A percentile compares a stretch with the other conserved stretches of the same genome.
Conservation (phyloP, 129 eudicot species). For the Scalesia atractyloides region DNA sequence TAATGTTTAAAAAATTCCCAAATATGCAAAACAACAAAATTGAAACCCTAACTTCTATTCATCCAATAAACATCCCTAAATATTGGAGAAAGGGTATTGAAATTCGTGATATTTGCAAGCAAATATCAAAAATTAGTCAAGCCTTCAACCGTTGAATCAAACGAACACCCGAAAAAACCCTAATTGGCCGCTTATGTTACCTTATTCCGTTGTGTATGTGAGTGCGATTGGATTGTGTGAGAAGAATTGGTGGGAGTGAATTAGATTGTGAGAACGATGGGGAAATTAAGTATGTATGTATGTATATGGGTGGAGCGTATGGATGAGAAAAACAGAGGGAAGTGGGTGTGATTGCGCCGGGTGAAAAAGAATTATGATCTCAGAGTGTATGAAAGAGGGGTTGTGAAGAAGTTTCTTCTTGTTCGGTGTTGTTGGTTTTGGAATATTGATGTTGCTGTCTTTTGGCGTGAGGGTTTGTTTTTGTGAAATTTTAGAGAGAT, state of each 20-base stretch:
- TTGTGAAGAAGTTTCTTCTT: constrained; percentile 25
- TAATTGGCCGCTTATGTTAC: constrained; percentile 28
- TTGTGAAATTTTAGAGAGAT: not conserved
- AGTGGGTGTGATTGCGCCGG: constrained; percentile 36
- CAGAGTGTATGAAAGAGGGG: constrained; percentile 28
- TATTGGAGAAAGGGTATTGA: constrained; percentile 4
- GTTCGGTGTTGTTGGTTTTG: constrained; percentile 33
- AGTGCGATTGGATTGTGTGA: constrained; percentile 26
- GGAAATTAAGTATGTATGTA: constrained; percentile 7
- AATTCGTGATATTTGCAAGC: constrained; percentile 13
- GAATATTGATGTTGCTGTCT: constrained; percentile 23
- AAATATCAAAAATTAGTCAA: constrained; percentile 12
- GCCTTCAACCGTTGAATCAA: constrained; percentile 18
- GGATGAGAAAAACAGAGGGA: constrained; percentile 26
- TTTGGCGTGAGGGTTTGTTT: constrained; percentile 6
- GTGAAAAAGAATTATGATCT: constrained; percentile 34
- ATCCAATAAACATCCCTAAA: constrained; percentile 12
- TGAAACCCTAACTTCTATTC: constrained; percentile 39
- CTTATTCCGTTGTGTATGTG: constrained; percentile 5
- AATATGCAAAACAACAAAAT: not conserved
- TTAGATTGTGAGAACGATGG: constrained; percentile 11
- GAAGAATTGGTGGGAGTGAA: constrained; percentile 26
- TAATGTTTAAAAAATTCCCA: constrained; percentile 14
- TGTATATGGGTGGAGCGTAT: constrained; percentile 22
- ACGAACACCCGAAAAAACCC: constrained; percentile 31